Base-by-base conservation (phyloP, 2,329 filamentous ascomycete genomes). In the Colletotrichum lupini region DNA sequence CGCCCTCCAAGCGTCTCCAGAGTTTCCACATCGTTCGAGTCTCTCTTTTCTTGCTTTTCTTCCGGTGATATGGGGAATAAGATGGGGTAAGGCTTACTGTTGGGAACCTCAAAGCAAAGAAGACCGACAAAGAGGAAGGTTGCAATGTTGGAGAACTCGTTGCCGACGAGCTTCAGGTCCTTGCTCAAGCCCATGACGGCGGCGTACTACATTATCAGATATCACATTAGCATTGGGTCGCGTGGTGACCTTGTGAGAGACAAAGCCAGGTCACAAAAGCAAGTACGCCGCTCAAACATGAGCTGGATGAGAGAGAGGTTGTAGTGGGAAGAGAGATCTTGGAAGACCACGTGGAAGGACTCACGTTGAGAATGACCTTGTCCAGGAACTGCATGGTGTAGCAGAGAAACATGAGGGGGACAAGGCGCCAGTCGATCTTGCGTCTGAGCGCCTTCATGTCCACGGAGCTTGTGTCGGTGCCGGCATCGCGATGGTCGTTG, bases 371-470 rank as follows among this genome's bases (percentile, higher is more conserved):
- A 32, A 90, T 86, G 73, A 91, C 88, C 81, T 92, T 92, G 82
- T 92, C 90, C 57, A 92, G 82, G 76, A 91, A 91, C 77, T 92
- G 89, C 81, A 91, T 85, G n/a, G 87, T 87, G 77, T 92, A 92
- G 77, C 87, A 89, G 57, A 85, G 80, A 73, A 91, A 91, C 88
- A 92, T 90, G 66, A 92, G 83, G 0, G 90, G 90, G 42, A 92
- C 83, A 66, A 92, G 89, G 61, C 84, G 86, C 82, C 83, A 87
- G 77, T 92, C 90, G 61, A 92, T 87, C 79, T 87, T 90, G 73
- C 86, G 85, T 5, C 88, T 82, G 56, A 92, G 79, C 1, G 80
- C 80, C 73, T 81, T 81, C 59, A 89, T 80, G 74, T 88, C 80
- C 46, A 87, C 80, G 19, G 77, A 80, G 55, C 77, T 78, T 58